Conservation (phyloP, 108 stramenopile species). For the Aureococcus anophagefferens region DNA sequence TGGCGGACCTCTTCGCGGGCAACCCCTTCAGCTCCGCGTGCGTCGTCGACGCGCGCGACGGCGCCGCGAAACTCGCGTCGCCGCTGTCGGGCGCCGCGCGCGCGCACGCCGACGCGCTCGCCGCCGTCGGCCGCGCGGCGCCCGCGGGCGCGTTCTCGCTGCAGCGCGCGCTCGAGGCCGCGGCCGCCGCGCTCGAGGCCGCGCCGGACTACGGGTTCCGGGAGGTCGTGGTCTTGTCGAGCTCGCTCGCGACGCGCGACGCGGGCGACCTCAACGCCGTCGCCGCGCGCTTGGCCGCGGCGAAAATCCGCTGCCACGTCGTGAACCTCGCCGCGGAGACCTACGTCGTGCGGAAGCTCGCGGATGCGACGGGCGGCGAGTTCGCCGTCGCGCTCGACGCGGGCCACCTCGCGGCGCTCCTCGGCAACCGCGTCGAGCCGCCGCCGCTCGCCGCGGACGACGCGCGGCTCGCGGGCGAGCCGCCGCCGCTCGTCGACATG, state of each 20-base stretch:
- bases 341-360: conserved; percentile 63
- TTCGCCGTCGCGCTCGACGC: conserved; percentile 60
- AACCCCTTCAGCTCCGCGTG: not conserved
- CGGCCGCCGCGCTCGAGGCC: conserved; percentile 42
- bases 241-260: conserved; percentile 65
- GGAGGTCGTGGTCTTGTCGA: conserved; percentile 62
- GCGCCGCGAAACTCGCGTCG: not conserved
- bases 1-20: not conserved
- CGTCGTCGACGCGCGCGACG: not conserved
- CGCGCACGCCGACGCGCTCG: not conserved
- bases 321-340: conserved; percentile 64
- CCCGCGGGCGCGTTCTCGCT: not conserved
- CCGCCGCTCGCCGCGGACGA: not conserved
- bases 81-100: not conserved
- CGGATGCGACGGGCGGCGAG: conserved; percentile 61
- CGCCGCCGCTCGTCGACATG: conserved; percentile 54
- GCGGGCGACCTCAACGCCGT: conserved; percentile 48
- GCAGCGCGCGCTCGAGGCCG: not conserved
- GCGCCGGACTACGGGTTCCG: conserved; percentile 65
- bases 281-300: conserved; percentile 41
- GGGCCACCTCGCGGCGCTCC: conserved; percentile 58
- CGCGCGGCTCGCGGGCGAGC: not conserved
- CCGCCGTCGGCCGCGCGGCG: not conserved
- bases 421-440: conserved; percentile 54
- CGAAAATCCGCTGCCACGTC: conserved; percentile 56